Conservation (phyloP, 1,284 basidiomycete genomes). For the Cryptococcus floricola region DNA sequence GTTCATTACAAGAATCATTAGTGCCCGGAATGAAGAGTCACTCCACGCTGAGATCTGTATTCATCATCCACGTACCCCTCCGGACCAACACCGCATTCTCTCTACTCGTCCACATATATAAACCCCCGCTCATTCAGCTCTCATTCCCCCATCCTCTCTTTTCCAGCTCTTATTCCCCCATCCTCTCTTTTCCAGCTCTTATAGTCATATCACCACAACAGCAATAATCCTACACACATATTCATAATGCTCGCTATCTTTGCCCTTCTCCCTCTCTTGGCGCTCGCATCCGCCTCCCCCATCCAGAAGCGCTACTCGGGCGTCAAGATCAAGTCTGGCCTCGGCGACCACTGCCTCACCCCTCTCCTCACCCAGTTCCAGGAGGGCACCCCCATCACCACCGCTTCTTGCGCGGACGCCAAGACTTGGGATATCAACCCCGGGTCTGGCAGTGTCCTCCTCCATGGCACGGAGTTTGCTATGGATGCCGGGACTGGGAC, state of each 20-base stretch:
- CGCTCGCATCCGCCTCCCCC: background rate
- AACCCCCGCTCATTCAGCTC: too few relatives aligned
- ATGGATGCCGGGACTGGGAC: conserved; percentile 26
- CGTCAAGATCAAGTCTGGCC: conserved; percentile 11
- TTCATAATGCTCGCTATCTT: background rate
- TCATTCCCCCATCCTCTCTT: too few relatives aligned
- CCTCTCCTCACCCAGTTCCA: conserved; percentile 2
- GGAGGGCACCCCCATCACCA: conserved; percentile 2
- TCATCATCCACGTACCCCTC: too few relatives aligned
- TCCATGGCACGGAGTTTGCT: conserved; percentile 13
- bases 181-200: too few relatives aligned
- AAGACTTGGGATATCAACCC: conserved; percentile 22
- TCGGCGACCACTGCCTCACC: conserved; percentile 10
- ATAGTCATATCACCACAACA: too few relatives aligned
- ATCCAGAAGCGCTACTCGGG: conserved; percentile 9
- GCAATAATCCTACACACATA: background rate
- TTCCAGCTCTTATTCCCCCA: too few relatives aligned
- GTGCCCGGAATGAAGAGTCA: background rate
- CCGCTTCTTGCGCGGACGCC: conserved; percentile 5
- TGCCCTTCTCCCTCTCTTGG: background rate
- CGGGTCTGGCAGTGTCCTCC: conserved; percentile 14
- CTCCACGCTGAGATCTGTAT: background rate
- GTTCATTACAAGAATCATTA: too few relatives aligned
- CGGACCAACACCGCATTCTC: too few relatives aligned
- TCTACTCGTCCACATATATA: too few relatives aligned